Evolutionary conservation across 176 grass and related monocot species (phyloP), one percentile per base, ranked within the genome.

Genomic region (Cymbopogon citratus): DNA sequence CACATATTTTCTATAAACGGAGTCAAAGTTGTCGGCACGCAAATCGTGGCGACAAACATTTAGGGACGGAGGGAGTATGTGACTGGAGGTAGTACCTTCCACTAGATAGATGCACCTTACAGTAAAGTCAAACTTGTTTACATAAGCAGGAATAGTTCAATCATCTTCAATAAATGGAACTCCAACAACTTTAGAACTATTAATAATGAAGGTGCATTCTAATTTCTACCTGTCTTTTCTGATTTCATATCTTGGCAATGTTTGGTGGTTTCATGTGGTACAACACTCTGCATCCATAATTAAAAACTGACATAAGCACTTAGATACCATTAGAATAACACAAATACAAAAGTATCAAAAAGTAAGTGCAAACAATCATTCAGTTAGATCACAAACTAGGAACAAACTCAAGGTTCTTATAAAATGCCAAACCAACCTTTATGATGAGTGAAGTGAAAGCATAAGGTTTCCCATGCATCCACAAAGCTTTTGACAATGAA

Each of bases 161-260:
- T 40, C 6, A 27, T 5, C 8, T 13, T 74, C 36, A 81, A 12
- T 34, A 35, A 67, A 13, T 86, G 35, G 54, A 81, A 66, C 18
- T 33, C 29, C 31, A 39, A 40, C 27, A 70, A 62, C 54, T 76
- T 75, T 40, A 69, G 19, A 36, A 38, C 12, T 27, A 77, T 9
- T 63, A 46, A 31, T 33, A 51, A 54, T 41, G 23, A 71, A 71
- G 40, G 41, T 45, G 40, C 40, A 46, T 71, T 71, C 12, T 28
- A 71, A 71, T 66, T 51, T 18, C 56, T 85, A 89, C 87, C 81
- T 89, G 71, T 84, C 11, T 74, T 80, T 69, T 28, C 51, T 11
- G 73, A 52, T 62, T 80, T 71, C 73, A 46, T 71, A 69, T 62
- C 70, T 48, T 80, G 81, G 71, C 63, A 69, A 26, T 62, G 71